Evolutionary conservation across 805 yeast species (phyloP).

Genomic region (Ogataea henricii): DNA sequence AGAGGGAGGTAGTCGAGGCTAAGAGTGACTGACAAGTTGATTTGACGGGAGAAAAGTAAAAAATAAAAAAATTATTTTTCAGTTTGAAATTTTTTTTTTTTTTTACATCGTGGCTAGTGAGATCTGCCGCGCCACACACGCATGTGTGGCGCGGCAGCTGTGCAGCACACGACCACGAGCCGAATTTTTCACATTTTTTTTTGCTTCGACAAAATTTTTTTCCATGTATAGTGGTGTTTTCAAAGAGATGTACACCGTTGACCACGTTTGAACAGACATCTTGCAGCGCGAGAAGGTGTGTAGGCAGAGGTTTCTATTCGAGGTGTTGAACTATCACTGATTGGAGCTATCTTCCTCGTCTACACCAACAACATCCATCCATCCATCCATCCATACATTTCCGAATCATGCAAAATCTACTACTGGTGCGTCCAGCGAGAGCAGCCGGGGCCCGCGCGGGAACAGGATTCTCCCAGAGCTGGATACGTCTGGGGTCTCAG

Average conservation of each 20-base stretch:
- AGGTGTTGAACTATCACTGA: not conserved
- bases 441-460: conserved; percentile 6
- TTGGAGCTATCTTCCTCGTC: not conserved
- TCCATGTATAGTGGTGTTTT: conserved; percentile 2
- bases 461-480: no score
- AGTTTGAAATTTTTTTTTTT: not conserved
- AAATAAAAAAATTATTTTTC: conserved; percentile 1
- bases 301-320: not conserved
- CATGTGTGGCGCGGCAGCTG: conserved; percentile 2
- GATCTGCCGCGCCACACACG: not conserved
- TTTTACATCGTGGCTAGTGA: conserved; percentile 8
- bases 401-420: conserved; percentile 9
- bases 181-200: conserved; percentile 14
- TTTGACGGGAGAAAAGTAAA: no score
- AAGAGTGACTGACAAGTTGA: no score
- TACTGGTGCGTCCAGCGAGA: conserved; percentile 5
- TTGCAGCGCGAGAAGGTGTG: conserved; percentile 5
- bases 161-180: conserved; percentile 20
- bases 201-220: conserved; percentile 24
- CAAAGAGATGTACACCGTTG: not conserved
- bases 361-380: not conserved
- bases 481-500: conserved; percentile 1
- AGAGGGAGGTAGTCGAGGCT: no score
- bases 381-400: not conserved
- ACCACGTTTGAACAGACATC: not conserved